Evolutionary conservation across 208 protist species (phyloP), one percentile per base, ranked within the genome.

Genomic region (Crithidia bombi): DNA sequence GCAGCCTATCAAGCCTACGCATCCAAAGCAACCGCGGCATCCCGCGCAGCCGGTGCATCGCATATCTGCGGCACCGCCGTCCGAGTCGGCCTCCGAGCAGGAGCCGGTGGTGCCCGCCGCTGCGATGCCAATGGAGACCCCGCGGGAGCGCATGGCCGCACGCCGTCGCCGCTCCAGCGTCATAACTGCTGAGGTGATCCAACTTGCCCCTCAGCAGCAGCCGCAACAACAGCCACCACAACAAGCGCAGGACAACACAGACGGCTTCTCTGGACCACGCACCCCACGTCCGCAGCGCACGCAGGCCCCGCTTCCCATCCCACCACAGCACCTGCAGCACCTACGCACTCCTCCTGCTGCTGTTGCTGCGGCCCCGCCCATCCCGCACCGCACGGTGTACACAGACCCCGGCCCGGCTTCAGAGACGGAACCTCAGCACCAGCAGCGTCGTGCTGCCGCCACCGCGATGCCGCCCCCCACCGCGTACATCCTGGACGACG

Each of bases 401-500:
- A 77, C 71, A 4, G 41, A 70, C 41, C 71, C 71, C 28, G 66
- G 44, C 38, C 47, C 63, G 12, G 39, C 2, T 2, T 46, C 71
- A 4, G 56, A 35, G 30, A 47, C 41, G 21, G 12, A 43, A 14
- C 46, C 46, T 23, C 46, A 17, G 14, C 41, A 47, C 1, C 25
- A 38, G 9, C 25, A 21, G 52, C 36, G 44, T 47, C 71, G 56
- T 19, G 1, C 15, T 10, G 19, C 47, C 43, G 28, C 71, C 14
- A 77, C 56, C 23, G 61, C 69, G 44, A 44, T 77, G 71, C 71
- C 71, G 38, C 71, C 71, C 14, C 71, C 71, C 0, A 71, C 71
- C 15, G 71, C 71, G 38, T 77, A 66, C 64, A 36, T 44, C 19
- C 43, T 66, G n/a, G 46, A 50, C 41, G 61, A 46, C 41, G 32